Evolutionary conservation across 768 basidiomycete species (phyloP), one percentile per base, ranked within the genome.

Genomic region (Lactifluus piperatus): DNA sequence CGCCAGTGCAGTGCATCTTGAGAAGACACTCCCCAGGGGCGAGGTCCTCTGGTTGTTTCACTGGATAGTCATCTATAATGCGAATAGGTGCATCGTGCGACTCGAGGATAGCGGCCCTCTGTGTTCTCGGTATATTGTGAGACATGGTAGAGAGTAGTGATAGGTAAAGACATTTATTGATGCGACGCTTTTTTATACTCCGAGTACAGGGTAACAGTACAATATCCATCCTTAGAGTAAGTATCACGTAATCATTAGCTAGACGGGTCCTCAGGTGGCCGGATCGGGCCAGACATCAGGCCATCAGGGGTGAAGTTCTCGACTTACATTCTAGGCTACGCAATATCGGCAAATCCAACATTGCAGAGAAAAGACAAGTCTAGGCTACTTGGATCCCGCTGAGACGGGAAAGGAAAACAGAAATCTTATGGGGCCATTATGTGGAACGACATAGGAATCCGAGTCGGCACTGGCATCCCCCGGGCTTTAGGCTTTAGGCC

Each of bases 1-100:
- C 88, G 56, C 90, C 90, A 6, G 86, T 84, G 73, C 81, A 85
- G 36, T 79, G 76, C 67, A 92, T 76, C 71, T 87, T 85, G 70
- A 92, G 75, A 63, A 91, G 82, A 67, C 85, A 87, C 71, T 89
- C 83, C 47, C 84, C 84, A 0, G 84, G 84, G 0, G 70, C 72
- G 68, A 88, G 85, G 4, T 84, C 74, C 18, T 75, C 71, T 9
- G 77, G 78, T 47, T 75, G 73, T 54, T 71, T 79, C 64, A 88
- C 84, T n/a, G 81, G 85, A 57, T 77, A 68, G 66, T 85, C 78
- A 43, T 60, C 59, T 61, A 61, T 66, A 51, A 79, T 53, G 41
- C 71, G 64, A 44, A 77, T 68, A 24, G 69, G 45, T 7, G 71
- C 68, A 34, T 68, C 70, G 20, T 65, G 62, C 0, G 64, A 60